phyloP scores from a whole-genome alignment of 768 basidiomycete species.

The Coprinopsis strossmayeri region DNA sequence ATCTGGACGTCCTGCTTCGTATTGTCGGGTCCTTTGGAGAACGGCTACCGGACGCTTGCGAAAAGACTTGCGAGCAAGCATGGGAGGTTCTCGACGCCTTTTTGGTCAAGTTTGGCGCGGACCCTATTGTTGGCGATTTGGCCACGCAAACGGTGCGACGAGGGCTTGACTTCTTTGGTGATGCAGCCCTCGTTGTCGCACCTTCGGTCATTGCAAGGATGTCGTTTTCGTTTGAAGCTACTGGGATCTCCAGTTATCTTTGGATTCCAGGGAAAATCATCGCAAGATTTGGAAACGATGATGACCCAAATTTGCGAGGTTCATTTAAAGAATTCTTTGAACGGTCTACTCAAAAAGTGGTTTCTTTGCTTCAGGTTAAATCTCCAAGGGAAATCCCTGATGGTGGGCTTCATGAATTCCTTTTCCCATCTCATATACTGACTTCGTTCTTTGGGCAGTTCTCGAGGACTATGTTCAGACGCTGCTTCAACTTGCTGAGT shows the following conservation, averaged over 20 bases:
- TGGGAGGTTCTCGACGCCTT: slow-evolving; percentile 83
- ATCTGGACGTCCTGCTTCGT: slow-evolving; percentile 85
- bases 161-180: slow-evolving; percentile 76
- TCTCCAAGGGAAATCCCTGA: slow-evolving; percentile 77
- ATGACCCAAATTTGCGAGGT: slow-evolving; percentile 45
- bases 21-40: slow-evolving; percentile 80
- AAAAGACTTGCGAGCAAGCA: slow-evolving; percentile 68
- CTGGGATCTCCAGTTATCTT: slow-evolving; percentile 79
- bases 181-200: slow-evolving; percentile 57
- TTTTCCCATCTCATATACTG: neutral
- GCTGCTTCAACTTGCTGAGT: slow-evolving; percentile 58
- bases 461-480: slow-evolving; percentile 92
- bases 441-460: slow-evolving; percentile 31
- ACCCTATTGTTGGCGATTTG: slow-evolving; percentile 75
- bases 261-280: slow-evolving; percentile 92
- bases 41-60: slow-evolving; percentile 74
- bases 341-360: slow-evolving; percentile 64
- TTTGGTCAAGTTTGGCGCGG: slow-evolving; percentile 68
- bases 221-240: slow-evolving; percentile 70
- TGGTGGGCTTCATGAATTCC: slow-evolving; percentile 45
- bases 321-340: slow-evolving; percentile 68
- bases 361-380: slow-evolving; percentile 60
- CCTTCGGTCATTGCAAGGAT: slow-evolving; percentile 70
- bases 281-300: slow-evolving; percentile 66
- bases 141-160: slow-evolving; percentile 79